Percentiles rank a stretch among this genome's conserved stretches.
These are phyloP conservation scores for Lipomyces yamadae DNA, from an alignment of 805 yeast species.

Conservation along the genomic window DNA sequence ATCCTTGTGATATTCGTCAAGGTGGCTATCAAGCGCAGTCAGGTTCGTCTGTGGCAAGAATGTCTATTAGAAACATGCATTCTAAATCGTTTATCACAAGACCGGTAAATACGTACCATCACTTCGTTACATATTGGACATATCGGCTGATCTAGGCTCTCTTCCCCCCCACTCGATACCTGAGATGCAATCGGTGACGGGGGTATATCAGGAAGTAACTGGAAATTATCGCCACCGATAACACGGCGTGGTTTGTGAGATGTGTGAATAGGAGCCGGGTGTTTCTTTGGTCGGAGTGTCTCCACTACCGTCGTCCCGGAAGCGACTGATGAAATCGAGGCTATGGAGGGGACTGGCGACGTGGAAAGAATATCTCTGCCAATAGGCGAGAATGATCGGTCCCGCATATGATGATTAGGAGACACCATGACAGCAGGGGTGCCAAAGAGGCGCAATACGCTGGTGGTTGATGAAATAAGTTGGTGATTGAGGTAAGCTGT, in stretches of 20 bases:
- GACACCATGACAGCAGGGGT: conserved; percentile 15
- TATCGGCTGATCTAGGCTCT: conserved; percentile 16
- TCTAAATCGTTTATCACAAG: background rate
- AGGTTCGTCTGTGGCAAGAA: conserved; percentile 21
- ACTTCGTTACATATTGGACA: conserved; percentile 76
- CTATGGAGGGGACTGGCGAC: conserved; percentile 29
- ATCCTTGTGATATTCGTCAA: conserved; percentile 68
- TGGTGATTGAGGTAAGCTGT: background rate
- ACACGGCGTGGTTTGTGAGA: conserved; percentile 22
- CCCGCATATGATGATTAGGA: conserved; percentile 19
- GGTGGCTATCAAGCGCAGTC: conserved; percentile 64
- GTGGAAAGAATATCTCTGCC: conserved; percentile 16
- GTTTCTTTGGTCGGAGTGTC: conserved; percentile 27
- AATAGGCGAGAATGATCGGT: conserved; percentile 29
- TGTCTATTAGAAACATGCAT: background rate
- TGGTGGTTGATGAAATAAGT: background rate
- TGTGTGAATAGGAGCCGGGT: conserved; percentile 12
- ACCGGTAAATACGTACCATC: conserved; percentile 48
- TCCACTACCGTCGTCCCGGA: conserved; percentile 23
- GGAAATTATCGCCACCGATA: conserved; percentile 29
- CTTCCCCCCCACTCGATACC: background rate
- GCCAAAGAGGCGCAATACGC: background rate
- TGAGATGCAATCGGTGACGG: conserved; percentile 2
- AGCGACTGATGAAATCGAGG: conserved; percentile 20
- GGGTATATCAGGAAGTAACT: conserved; percentile 19